Evolutionary conservation across 495 filamentous ascomycete species (phyloP).

Genomic region (Neurospora tetraspora): DNA sequence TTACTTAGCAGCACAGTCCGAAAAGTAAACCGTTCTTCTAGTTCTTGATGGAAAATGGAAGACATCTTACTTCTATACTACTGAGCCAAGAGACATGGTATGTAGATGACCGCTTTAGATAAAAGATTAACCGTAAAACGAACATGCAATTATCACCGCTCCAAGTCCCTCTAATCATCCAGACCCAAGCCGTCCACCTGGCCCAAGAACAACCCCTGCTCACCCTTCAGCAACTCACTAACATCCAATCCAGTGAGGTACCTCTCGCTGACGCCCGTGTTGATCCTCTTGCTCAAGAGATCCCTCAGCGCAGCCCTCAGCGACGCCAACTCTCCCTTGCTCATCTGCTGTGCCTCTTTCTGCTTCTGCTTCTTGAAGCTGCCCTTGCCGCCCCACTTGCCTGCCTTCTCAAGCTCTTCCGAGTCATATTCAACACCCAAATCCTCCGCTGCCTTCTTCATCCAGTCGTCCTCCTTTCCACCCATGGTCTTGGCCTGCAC

Average conservation of each 20-base stretch:
- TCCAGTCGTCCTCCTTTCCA: conserved; percentile 72
- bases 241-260: conserved; percentile 83
- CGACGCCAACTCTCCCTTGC: conserved; percentile 57
- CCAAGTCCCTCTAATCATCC: conserved; percentile 5
- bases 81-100: background rate
- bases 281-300: conserved; percentile 65
- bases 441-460: conserved; percentile 78
- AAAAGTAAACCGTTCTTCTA: background rate
- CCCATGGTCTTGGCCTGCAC: conserved; percentile 78
- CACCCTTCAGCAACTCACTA: conserved; percentile 59
- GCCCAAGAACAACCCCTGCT: conserved; percentile 37
- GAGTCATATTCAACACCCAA: conserved; percentile 89
- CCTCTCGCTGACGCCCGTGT: conserved; percentile 82
- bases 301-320: conserved; percentile 53
- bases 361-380: conserved; percentile 64
- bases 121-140: background rate
- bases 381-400: conserved; percentile 53
- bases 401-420: conserved; percentile 62
- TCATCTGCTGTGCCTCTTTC: conserved; percentile 54
- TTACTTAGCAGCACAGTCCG: background rate
- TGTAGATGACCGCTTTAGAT: background rate
- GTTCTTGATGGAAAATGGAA: background rate
- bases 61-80: background rate
- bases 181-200: conserved; percentile 31
- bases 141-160: too few species aligned